phyloP scores from a whole-genome alignment of 441 rosid species.

The Arabidopsis hybrid region DNA sequence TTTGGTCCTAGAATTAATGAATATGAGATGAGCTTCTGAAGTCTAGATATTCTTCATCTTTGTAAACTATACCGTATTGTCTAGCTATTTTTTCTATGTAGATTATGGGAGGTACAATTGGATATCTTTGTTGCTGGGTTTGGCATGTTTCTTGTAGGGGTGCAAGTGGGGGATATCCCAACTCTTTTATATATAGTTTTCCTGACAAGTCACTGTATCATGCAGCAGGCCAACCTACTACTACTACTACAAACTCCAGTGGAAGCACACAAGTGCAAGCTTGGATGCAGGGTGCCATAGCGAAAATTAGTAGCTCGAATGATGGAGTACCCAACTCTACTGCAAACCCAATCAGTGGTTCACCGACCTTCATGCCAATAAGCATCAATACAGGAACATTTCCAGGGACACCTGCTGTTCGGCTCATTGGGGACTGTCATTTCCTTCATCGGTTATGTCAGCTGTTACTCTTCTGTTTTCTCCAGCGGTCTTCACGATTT shows the following conservation, averaged over 20 bases:
- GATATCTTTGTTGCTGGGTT: constrained; percentile 25
- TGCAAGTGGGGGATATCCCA: constrained; percentile 12
- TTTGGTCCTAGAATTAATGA: constrained; percentile 11
- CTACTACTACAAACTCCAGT: constrained; percentile 76
- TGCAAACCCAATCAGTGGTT: constrained; percentile 82
- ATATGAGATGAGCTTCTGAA: constrained; percentile 29
- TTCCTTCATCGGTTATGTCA: constrained; percentile 98
- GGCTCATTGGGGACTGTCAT: constrained; percentile 99
- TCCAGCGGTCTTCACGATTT: constrained; percentile 80
- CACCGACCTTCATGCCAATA: constrained; percentile 92
- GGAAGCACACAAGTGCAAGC: constrained; percentile 99
- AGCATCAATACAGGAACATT: constrained; percentile 99
- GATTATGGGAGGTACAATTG: constrained; percentile 12
- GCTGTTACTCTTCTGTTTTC: constrained; percentile 91
- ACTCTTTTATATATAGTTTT: constrained; percentile 30
- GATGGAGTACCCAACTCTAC: constrained; percentile 79
- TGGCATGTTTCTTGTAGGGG: constrained; percentile 20
- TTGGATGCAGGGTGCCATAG: constrained; percentile 99
- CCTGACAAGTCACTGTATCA: constrained; percentile 38
- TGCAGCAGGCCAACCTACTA: constrained; percentile 77
- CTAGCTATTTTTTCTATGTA: not conserved
- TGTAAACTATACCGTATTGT: constrained; percentile 9
- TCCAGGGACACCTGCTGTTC: constrained; percentile 99
- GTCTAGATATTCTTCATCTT: constrained; percentile 1
- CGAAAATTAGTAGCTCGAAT: constrained; percentile 86